Conservation (phyloP, 352 stramenopile genomes). For the Phytophthora cajani region DNA sequence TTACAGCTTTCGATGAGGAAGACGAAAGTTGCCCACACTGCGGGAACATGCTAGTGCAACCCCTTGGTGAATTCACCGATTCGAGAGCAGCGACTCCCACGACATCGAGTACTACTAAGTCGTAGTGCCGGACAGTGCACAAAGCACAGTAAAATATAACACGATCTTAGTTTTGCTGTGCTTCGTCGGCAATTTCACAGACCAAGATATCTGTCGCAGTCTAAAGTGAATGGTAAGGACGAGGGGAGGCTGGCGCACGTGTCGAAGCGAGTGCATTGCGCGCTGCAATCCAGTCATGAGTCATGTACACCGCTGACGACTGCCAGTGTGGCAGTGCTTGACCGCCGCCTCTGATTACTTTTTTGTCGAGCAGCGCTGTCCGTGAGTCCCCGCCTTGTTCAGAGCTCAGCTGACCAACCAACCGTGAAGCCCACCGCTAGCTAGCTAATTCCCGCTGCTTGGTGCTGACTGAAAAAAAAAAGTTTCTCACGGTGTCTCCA, state of each 20-base stretch:
- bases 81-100: constrained; percentile 7
- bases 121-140: neutral
- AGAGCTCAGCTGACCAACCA: constrained; percentile 1
- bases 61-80: constrained; percentile 15
- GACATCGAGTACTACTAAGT: neutral
- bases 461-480: neutral
- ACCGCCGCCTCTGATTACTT: constrained; percentile 29
- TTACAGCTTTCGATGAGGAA: constrained; percentile 53
- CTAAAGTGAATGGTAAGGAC: neutral
- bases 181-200: too few species aligned
- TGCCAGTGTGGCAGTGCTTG: neutral
- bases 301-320: constrained; percentile 15
- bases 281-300: constrained; percentile 20
- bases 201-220: neutral
- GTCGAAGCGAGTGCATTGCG: constrained; percentile 1
- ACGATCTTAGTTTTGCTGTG: too few species aligned
- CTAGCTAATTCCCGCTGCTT: constrained; percentile 1
- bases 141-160: neutral
- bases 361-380: constrained; percentile 30
- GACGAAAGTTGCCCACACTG: constrained; percentile 77
- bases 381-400: constrained; percentile 5
- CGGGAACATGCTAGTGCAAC: constrained; percentile 48
- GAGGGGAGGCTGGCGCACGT: constrained; percentile 2
- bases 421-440: neutral
- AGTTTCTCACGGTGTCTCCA: neutral